Conservation (phyloP, 73 alveolate genomes). For the Paraurostyla sp. region DNA sequence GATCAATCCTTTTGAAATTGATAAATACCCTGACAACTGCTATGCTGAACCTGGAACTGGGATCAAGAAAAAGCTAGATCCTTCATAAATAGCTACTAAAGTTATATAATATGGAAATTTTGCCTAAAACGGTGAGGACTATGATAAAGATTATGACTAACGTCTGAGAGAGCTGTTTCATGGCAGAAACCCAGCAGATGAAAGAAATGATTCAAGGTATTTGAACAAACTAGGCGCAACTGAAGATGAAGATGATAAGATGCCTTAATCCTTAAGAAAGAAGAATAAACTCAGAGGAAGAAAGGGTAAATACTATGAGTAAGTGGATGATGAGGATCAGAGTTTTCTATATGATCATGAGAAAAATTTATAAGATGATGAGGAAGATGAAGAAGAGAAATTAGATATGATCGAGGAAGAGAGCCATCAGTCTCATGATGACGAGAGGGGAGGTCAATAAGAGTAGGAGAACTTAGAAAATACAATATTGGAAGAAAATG, state of each 20-base stretch:
- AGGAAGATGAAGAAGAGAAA: slow-evolving; percentile 33
- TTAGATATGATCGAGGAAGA: slow-evolving; percentile 58
- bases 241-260: not conserved
- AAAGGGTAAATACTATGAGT: slow-evolving; percentile 53
- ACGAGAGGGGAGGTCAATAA: not conserved
- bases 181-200: not conserved
- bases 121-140: not conserved
- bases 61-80: not conserved
- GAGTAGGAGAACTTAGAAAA: not conserved
- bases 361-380: not conserved
- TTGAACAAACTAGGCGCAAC: not conserved
- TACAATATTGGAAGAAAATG: not conserved
- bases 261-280: not conserved
- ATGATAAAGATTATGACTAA: not conserved
- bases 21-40: not conserved
- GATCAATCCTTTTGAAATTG: slow-evolving; percentile 18
- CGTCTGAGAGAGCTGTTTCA: not conserved
- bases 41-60: not conserved
- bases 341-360: not conserved
- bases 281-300: slow-evolving; percentile 7
- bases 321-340: slow-evolving; percentile 60
- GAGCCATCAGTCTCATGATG: not conserved
- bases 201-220: too few relatives aligned
- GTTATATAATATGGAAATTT: not conserved
- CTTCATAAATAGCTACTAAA: not conserved